Conservation (phyloP, 2,329 filamentous ascomycete genomes). For the Septoria petroselini region DNA sequence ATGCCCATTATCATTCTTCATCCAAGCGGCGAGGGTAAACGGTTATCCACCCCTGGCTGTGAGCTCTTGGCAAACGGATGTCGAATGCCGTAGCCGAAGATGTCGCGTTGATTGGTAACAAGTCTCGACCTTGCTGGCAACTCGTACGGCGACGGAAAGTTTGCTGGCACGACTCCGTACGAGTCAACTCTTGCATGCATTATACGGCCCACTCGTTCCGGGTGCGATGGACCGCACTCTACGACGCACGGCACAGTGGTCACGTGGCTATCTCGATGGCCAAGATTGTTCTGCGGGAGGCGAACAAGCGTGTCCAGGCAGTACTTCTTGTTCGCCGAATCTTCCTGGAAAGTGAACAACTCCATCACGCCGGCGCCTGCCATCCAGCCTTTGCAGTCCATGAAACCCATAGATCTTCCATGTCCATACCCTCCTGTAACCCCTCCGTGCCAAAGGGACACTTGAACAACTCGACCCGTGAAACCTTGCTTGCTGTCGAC, state of each 20-base stretch:
- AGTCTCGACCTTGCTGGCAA: neutral
- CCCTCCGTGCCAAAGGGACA: too few species aligned
- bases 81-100: conserved; percentile 8
- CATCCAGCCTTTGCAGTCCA: too few species aligned
- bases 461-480: too few species aligned
- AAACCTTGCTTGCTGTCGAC: too few species aligned
- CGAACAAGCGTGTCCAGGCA: conserved; percentile 11
- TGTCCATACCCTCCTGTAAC: too few species aligned
- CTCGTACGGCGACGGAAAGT: neutral
- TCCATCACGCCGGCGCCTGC: too few species aligned
- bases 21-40: conserved; percentile 25
- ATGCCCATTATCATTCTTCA: conserved; percentile 18
- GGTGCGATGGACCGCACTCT: neutral
- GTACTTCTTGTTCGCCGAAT: neutral
- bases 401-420: too few species aligned
- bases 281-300: conserved; percentile 1
- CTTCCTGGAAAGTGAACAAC: too few species aligned
- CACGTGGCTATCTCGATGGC: too few species aligned
- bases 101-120: conserved; percentile 8
- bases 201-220: neutral
- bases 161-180: conserved; percentile 4
- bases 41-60: neutral
- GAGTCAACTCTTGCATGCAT: neutral
- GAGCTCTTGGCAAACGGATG: neutral
- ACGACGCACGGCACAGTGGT: neutral